Percentiles rank a stretch among this genome's conserved stretches.
phyloP scores from a whole-genome alignment of 306 rosid species.

The Pyrus communis region DNA sequence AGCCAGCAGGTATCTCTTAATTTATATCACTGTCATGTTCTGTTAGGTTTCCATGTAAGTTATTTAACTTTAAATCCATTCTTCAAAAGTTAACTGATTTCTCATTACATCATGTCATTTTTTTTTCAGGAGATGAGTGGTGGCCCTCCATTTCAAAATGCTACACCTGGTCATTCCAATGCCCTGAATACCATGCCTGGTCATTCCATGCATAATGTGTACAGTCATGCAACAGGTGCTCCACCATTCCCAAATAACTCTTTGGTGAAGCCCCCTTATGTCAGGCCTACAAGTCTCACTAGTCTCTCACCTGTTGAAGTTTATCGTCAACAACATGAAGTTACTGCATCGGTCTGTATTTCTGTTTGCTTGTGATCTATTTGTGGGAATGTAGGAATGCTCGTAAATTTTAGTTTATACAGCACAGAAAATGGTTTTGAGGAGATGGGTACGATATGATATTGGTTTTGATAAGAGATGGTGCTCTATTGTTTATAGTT shows the following conservation, averaged over 20 bases:
- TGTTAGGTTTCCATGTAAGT: not conserved
- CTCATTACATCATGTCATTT: slow-evolving; percentile 6
- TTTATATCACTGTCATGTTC: not conserved
- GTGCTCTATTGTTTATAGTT: slow-evolving; percentile 8
- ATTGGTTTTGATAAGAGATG: not conserved
- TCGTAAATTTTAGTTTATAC: not conserved
- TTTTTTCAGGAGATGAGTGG: slow-evolving; percentile 60
- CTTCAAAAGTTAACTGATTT: not conserved
- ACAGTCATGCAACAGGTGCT: slow-evolving; percentile 50
- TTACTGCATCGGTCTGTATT: slow-evolving; percentile 75
- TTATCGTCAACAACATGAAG: slow-evolving; percentile 88
- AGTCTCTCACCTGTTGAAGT: slow-evolving; percentile 71
- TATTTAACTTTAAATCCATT: not conserved
- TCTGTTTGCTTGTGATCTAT: slow-evolving; percentile 2
- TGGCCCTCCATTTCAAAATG: slow-evolving; percentile 48
- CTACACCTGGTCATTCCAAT: slow-evolving; percentile 39
- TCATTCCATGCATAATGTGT: slow-evolving; percentile 46
- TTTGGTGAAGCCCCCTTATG: slow-evolving; percentile 46
- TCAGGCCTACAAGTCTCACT: slow-evolving; percentile 48
- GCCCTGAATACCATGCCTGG: slow-evolving; percentile 56
- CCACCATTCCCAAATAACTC: slow-evolving; percentile 51
- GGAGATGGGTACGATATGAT: not conserved
- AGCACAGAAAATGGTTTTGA: not conserved
- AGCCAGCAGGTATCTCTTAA: slow-evolving; percentile 55
- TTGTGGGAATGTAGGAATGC: not conserved